A percentile compares a stretch with the other conserved stretches of the same genome.
Evolutionary conservation across 2,329 filamentous ascomycete genomes (phyloP).

Genomic region (Monosporascus sp.): DNA sequence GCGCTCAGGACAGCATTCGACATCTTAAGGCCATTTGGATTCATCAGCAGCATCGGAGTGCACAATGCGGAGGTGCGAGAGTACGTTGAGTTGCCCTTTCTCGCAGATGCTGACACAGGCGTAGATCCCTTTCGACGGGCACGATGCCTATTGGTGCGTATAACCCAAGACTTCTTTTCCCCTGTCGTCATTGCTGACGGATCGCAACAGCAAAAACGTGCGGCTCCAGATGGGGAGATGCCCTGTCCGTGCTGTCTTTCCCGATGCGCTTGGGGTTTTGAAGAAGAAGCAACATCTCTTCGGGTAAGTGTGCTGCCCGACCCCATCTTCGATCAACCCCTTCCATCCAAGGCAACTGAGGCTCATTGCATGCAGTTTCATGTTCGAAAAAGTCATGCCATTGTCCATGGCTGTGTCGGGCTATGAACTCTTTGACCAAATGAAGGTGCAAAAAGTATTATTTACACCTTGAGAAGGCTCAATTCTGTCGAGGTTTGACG

Average conservation of each 20-base stretch:
- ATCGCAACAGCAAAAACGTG: slow-evolving; percentile 57
- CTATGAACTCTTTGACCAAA: slow-evolving; percentile 67
- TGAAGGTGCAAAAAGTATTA: slow-evolving; percentile 69
- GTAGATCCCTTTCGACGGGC: slow-evolving; percentile 63
- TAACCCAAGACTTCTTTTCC: background rate
- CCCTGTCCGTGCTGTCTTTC: slow-evolving; percentile 66
- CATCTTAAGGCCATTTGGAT: slow-evolving; percentile 65
- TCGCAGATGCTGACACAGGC: slow-evolving; percentile 15
- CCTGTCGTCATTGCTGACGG: slow-evolving; percentile 16
- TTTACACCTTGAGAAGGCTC: slow-evolving; percentile 48
- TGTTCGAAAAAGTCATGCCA: slow-evolving; percentile 72
- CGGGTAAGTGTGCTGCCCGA: slow-evolving; percentile 44
- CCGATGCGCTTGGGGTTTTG: slow-evolving; percentile 58
- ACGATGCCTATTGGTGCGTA: slow-evolving; percentile 53
- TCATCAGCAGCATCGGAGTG: slow-evolving; percentile 70
- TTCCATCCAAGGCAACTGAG: background rate
- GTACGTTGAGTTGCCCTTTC: background rate
- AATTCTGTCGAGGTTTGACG: slow-evolving; percentile 81
- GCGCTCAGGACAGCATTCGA: slow-evolving; percentile 68
- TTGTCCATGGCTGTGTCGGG: slow-evolving; percentile 60
- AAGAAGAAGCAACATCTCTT: slow-evolving; percentile 62
- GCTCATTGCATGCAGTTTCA: slow-evolving; percentile 46
- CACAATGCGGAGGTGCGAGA: slow-evolving; percentile 62
- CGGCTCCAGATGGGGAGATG: slow-evolving; percentile 72
- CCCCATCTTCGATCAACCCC: background rate